Conservation (phyloP, 768 basidiomycete genomes). For the Lentinula aciculospora region DNA sequence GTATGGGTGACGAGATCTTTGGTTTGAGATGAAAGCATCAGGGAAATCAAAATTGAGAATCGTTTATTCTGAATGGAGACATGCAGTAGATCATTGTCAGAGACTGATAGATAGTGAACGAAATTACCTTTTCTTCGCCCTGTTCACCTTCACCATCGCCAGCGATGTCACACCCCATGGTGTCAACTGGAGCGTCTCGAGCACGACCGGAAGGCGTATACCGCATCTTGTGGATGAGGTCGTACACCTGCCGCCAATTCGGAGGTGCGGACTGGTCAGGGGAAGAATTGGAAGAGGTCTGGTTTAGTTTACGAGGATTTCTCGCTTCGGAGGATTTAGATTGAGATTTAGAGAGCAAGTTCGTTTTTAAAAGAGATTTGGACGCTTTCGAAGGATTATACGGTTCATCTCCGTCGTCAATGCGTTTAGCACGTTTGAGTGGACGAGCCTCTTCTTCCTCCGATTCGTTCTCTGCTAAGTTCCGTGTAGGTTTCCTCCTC, state of each 20-base stretch:
- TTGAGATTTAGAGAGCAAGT: background rate
- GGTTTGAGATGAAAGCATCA: constrained; percentile 96
- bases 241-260: constrained; percentile 66
- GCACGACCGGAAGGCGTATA: constrained; percentile 34
- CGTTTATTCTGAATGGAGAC: constrained; percentile 56
- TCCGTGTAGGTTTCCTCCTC: background rate
- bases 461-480: background rate
- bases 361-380: background rate
- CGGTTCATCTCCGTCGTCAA: background rate
- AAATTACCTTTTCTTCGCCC: constrained; percentile 51
- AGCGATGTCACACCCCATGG: constrained; percentile 74
- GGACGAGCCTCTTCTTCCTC: background rate
- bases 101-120: background rate
- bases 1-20: constrained; percentile 86
- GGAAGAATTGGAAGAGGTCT: constrained; percentile 46
- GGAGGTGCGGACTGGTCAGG: constrained; percentile 63
- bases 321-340: constrained; percentile 18
- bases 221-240: constrained; percentile 73
- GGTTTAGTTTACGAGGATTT: constrained; percentile 50
- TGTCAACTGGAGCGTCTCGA: constrained; percentile 78
- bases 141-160: constrained; percentile 55
- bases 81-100: background rate
- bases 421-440: background rate
- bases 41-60: constrained; percentile 79
- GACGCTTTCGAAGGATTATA: background rate